Evolutionary conservation across 495 filamentous ascomycete species (phyloP).

Genomic region (Penicillium steckii): DNA sequence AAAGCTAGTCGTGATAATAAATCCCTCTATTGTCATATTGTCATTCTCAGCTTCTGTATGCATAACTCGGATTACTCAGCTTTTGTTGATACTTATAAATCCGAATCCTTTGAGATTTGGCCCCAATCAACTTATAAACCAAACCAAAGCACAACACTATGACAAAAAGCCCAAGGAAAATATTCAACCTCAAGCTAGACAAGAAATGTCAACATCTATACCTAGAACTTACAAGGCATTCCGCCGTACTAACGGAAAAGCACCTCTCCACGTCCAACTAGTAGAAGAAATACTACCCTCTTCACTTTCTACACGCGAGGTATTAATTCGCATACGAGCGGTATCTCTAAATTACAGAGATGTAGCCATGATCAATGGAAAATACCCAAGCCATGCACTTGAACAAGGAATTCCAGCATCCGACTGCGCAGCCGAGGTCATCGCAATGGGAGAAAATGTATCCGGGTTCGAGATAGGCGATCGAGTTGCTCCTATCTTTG

Average conservation of each 20-base stretch:
- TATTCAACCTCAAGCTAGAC: background rate
- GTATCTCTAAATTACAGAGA: conserved; percentile 4
- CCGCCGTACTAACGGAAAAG: background rate
- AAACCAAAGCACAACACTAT: too few relatives aligned
- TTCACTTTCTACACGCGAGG: background rate
- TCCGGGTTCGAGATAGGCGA: background rate
- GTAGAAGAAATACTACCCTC: background rate
- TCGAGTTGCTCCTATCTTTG: conserved; percentile 1
- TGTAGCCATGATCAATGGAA: background rate
- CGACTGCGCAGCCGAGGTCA: background rate
- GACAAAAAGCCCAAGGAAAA: too few relatives aligned
- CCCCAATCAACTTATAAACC: too few relatives aligned
- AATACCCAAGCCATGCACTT: background rate
- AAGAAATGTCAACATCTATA: background rate
- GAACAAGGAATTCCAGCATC: background rate
- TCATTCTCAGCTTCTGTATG: too few relatives aligned
- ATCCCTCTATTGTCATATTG: too few relatives aligned
- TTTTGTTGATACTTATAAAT: background rate
- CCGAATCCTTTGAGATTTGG: background rate
- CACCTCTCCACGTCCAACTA: background rate
- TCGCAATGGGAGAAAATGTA: background rate
- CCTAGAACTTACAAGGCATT: background rate
- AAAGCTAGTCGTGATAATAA: too few relatives aligned
- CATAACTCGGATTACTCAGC: background rate
- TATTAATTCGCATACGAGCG: conserved; percentile 1